These are phyloP conservation scores for Fragaria ananassa DNA, from an alignment of 306 rosid species.

Conservation along the genomic window DNA sequence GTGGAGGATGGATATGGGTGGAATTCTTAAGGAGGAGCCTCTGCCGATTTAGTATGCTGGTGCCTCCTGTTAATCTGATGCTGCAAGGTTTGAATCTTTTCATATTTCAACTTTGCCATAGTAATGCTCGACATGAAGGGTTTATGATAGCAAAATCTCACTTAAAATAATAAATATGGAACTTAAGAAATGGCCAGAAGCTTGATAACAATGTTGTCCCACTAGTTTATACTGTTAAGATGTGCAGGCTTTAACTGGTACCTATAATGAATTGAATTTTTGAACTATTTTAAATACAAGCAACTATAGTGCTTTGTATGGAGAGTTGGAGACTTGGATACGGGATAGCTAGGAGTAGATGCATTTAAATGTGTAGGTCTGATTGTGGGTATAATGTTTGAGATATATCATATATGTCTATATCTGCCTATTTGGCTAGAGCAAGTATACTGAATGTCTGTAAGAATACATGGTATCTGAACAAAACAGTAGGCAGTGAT, in stretches of 20 bases:
- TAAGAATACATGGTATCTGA: neutral
- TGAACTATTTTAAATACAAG: conserved; percentile 4
- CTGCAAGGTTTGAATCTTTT: conserved; percentile 43
- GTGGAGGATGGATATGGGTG: conserved; percentile 96
- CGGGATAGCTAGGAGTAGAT: neutral
- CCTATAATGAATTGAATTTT: conserved; percentile 7
- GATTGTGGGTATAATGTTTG: neutral
- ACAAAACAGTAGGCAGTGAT: conserved; percentile 4
- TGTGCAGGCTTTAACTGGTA: neutral
- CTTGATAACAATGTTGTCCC: neutral
- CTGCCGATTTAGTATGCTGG: conserved; percentile 37
- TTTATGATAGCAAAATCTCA: neutral
- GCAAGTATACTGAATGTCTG: conserved; percentile 6
- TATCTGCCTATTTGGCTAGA: neutral
- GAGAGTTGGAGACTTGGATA: neutral
- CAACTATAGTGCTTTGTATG: conserved; percentile 15
- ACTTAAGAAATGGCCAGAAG: neutral
- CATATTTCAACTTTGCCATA: conserved; percentile 21
- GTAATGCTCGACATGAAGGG: conserved; percentile 15
- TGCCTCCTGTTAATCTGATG: conserved; percentile 29
- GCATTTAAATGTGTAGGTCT: neutral
- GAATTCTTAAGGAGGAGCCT: conserved; percentile 63
- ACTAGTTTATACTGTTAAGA: neutral
- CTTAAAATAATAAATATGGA: neutral
- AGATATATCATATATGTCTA: neutral